phyloP scores from a whole-genome alignment of 768 basidiomycete species.

The Agrocybe praecox region DNA sequence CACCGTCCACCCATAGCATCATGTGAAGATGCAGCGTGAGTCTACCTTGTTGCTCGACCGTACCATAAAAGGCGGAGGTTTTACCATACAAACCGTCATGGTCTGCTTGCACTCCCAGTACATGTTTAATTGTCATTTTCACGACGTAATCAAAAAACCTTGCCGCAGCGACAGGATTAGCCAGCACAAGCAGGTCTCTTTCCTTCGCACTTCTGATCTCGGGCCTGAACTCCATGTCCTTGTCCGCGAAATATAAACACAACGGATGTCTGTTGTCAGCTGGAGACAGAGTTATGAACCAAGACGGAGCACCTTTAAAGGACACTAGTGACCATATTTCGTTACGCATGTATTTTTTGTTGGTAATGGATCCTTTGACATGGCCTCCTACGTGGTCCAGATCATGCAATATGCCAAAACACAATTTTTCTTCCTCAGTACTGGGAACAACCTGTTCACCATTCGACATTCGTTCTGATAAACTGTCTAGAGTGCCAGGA shows the following conservation, averaged over 20 bases:
- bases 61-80: slow-evolving; percentile 25
- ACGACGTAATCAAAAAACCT: slow-evolving; percentile 34
- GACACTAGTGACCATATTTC: slow-evolving; percentile 32
- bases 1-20: slow-evolving; percentile 30
- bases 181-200: neutral
- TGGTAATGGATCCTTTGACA: slow-evolving; percentile 22
- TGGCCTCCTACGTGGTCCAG: slow-evolving; percentile 24
- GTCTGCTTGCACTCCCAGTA: slow-evolving; percentile 16
- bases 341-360: slow-evolving; percentile 25
- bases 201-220: neutral
- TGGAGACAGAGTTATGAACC: slow-evolving; percentile 34
- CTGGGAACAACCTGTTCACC: slow-evolving; percentile 24
- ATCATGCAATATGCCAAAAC: slow-evolving; percentile 23
- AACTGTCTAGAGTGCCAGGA: slow-evolving; percentile 14
- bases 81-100: slow-evolving; percentile 26
- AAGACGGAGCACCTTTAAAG: slow-evolving; percentile 23
- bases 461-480: slow-evolving; percentile 20
- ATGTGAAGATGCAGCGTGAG: slow-evolving; percentile 35
- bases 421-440: slow-evolving; percentile 18
- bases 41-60: slow-evolving; percentile 32
- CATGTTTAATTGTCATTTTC: slow-evolving; percentile 23
- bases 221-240: neutral
- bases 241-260: slow-evolving; percentile 23
- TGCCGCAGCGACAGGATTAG: slow-evolving; percentile 33
- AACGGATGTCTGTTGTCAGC: slow-evolving; percentile 26